A percentile compares a stretch with the other conserved stretches of the same genome.
Evolutionary conservation across 805 yeast genomes (phyloP).

Genomic region (Cyberlindnera xishuangbannaensis): DNA sequence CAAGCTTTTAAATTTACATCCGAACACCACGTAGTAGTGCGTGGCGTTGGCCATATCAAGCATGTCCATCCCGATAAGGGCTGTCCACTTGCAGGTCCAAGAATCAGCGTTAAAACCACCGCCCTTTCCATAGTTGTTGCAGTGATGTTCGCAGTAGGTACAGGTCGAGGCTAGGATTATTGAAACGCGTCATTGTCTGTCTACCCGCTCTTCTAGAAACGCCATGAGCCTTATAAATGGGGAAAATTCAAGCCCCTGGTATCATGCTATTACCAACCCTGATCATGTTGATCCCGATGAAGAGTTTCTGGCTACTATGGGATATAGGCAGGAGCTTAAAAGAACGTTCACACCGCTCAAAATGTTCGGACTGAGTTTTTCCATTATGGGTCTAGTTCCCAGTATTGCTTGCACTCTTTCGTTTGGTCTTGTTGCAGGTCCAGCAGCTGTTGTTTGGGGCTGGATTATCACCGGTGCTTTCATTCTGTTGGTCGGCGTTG

Average conservation of each 20-base stretch:
- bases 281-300: slow-evolving; percentile 10
- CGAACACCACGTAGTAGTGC: not conserved
- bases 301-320: slow-evolving; percentile 32
- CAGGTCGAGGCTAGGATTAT: too few species aligned
- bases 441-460: slow-evolving; percentile 57
- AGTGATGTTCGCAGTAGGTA: too few species aligned
- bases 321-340: slow-evolving; percentile 60
- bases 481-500: slow-evolving; percentile 46
- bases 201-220: too few species aligned
- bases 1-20: too few species aligned
- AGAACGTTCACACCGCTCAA: slow-evolving; percentile 53
- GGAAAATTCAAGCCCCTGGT: too few species aligned
- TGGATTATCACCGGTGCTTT: slow-evolving; percentile 55
- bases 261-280: too few species aligned
- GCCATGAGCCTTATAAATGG: too few species aligned
- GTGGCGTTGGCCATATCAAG: slow-evolving; percentile 4
- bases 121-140: too few species aligned
- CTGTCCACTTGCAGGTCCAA: too few species aligned
- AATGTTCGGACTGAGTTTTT: slow-evolving; percentile 61
- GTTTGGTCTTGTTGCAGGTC: slow-evolving; percentile 50
- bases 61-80: slow-evolving; percentile 4
- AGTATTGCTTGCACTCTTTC: slow-evolving; percentile 48
- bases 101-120: too few species aligned
- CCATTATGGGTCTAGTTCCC: slow-evolving; percentile 62
- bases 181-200: too few species aligned